Percentiles rank a stretch among this genome's conserved stretches.
These are phyloP conservation scores for Plantago rigida DNA, from an alignment of 305 asterid species.

Conservation along the genomic window DNA sequence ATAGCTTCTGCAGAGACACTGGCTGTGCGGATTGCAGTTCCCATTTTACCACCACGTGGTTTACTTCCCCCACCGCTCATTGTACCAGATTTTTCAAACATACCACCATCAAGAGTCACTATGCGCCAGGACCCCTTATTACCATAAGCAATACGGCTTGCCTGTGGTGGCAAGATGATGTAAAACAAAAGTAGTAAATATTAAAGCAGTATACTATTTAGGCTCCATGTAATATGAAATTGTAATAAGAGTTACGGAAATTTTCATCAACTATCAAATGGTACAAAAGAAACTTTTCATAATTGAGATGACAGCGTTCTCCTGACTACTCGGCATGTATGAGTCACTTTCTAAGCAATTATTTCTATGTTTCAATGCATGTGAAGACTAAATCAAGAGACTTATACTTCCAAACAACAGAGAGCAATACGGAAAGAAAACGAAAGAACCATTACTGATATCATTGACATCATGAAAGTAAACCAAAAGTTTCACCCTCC, in stretches of 20 bases:
- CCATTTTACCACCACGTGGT: constrained; percentile 98
- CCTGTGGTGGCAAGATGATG: constrained; percentile 40
- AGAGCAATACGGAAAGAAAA: too few relatives aligned
- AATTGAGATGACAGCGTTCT: too few relatives aligned
- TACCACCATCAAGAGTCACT: constrained; percentile 84
- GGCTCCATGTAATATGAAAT: constrained; percentile 1
- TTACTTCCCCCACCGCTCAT: constrained; percentile 89
- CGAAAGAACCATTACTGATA: too few relatives aligned
- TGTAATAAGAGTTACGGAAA: not conserved
- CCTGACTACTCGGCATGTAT: too few relatives aligned
- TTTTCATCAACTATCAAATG: not conserved
- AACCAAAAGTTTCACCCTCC: too few relatives aligned
- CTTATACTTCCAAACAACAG: too few relatives aligned
- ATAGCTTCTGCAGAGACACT: constrained; percentile 74
- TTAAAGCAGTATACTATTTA: not conserved
- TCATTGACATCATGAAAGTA: too few relatives aligned
- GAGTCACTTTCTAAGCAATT: too few relatives aligned
- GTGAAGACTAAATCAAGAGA: too few relatives aligned
- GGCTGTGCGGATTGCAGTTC: constrained; percentile 64
- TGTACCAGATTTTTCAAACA: constrained; percentile 86
- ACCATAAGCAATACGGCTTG: constrained; percentile 78
- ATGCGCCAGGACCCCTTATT: constrained; percentile 71
- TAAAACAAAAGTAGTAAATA: constrained; percentile 7
- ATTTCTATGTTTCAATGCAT: too few relatives aligned
- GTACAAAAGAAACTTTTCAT: too few relatives aligned